Base-by-base conservation (phyloP, 371 early-diverging fungal species). In the Mortierella sp. region DNA sequence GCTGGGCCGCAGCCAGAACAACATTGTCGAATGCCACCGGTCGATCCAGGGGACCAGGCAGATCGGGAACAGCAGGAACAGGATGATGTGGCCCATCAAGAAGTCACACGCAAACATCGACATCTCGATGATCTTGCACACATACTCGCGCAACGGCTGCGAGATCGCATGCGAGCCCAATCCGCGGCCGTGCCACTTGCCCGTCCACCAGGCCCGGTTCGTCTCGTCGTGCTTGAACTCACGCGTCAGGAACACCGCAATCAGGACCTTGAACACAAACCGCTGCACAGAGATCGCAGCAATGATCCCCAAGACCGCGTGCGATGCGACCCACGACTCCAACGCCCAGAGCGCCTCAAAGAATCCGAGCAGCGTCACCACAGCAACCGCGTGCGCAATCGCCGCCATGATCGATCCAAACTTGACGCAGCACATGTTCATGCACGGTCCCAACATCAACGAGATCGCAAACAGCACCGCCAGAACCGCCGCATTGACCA, bases 161-260 rank as follows among this genome's bases (percentile, higher is more conserved):
- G 92, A 89, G 8, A 92, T 72, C 11, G 92, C 92, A 85, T 88
- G 77, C 81, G 85, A 88, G 73, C 95, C 95, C 87, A 94, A 88
- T 55, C 93, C 95, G 47, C 92, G 91, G 29, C 92, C 92, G 64
- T 92, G 90, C 96, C 96, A 96, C 68, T 90, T 89, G 31, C 96
- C 96, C 7, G 94, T 93, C 96, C 96, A 96, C 96, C 96, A 96
- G 10, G 95, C 96, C 26, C 90, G 86, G 77, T 95, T 95, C 26
- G 94, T 87, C 74, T 92, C 93, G 79, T 93, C 94, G 76, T 95
- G 92, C 71, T 92, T 92, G 82, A 94, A 93, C 86, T 95, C 95
- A 34, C 95, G 89, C 47, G 96, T 92, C 61, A 96, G 84, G 71
- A 93, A 91, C 48, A 94, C 66, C 24, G 90, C 87, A 52, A 91